A percentile compares a stretch with the other conserved stretches of the same genome.
Conservation (phyloP, 129 eudicot species). For the Heracleum sosnowskyi region DNA sequence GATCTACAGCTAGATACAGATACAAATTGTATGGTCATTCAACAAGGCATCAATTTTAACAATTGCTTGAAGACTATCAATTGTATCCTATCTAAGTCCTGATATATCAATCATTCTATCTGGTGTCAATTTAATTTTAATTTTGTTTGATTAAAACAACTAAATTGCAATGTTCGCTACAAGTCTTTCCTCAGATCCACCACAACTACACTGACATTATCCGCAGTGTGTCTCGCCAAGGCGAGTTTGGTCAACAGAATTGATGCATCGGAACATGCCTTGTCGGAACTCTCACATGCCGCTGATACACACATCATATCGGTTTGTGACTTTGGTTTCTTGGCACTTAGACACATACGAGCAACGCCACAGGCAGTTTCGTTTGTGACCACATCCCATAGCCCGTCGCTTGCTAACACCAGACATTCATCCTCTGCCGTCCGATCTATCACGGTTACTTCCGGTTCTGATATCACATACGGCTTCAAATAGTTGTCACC, state of each 20-base stretch:
- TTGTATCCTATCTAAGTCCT: not conserved
- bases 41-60: not conserved
- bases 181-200: slow-evolving; percentile 53
- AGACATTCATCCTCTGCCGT: slow-evolving; percentile 67
- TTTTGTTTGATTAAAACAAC: not conserved
- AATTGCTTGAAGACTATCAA: not conserved
- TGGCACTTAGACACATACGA: slow-evolving; percentile 63
- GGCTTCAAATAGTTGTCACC: slow-evolving; percentile 92
- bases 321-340: slow-evolving; percentile 41
- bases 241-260: slow-evolving; percentile 85
- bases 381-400: slow-evolving; percentile 95
- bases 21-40: not conserved
- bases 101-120: not conserved
- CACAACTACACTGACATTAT: slow-evolving; percentile 86
- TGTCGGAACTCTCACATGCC: slow-evolving; percentile 69
- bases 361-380: slow-evolving; percentile 88
- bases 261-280: slow-evolving; percentile 91
- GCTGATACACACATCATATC: slow-evolving; percentile 25
- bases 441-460: slow-evolving; percentile 82
- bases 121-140: not conserved
- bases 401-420: slow-evolving; percentile 81
- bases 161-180: not conserved
- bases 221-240: slow-evolving; percentile 75
- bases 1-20: not conserved
- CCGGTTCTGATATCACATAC: slow-evolving; percentile 89